Conservation (phyloP, 257 asterid species). For the Coffea canephora region DNA sequence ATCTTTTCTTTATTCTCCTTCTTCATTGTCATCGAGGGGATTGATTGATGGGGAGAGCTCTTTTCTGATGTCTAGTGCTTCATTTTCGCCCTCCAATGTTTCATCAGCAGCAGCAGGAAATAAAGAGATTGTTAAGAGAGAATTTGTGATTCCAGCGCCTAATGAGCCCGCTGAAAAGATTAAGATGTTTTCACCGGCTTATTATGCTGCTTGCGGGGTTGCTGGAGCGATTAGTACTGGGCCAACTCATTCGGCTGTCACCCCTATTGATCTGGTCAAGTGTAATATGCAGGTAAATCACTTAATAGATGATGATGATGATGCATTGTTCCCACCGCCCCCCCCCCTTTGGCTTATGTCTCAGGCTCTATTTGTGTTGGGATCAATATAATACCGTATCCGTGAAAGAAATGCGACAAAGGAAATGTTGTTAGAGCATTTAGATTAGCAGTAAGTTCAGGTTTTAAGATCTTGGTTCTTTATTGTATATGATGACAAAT, state of each 20-base stretch:
- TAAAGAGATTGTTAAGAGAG: conserved; percentile 13
- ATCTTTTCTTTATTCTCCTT: conserved; percentile 27
- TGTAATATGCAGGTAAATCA: conserved; percentile 81
- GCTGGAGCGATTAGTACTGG: conserved; percentile 74
- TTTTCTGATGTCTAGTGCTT: neutral
- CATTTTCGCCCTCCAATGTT: neutral
- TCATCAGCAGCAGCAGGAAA: conserved; percentile 12
- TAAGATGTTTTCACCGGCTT: conserved; percentile 68
- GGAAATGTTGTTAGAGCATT: neutral
- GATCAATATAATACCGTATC: neutral
- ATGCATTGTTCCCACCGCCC: neutral
- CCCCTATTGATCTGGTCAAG: conserved; percentile 89
- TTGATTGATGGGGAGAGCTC: conserved; percentile 15
- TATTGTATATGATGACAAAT: neutral
- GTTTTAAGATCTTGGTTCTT: neutral
- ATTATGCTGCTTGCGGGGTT: conserved; percentile 55
- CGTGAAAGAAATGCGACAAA: neutral
- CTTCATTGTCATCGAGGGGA: conserved; percentile 6
- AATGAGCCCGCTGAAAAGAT: conserved; percentile 49
- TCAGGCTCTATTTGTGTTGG: neutral
- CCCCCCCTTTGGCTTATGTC: too few species aligned
- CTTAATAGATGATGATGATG: neutral
- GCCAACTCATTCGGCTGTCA: conserved; percentile 67
- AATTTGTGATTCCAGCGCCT: conserved; percentile 54
- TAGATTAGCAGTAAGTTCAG: neutral